Evolutionary conservation across 2,329 filamentous ascomycete species (phyloP), one percentile per base, ranked within the genome.

Genomic region (Aureobasidium namibiae): DNA sequence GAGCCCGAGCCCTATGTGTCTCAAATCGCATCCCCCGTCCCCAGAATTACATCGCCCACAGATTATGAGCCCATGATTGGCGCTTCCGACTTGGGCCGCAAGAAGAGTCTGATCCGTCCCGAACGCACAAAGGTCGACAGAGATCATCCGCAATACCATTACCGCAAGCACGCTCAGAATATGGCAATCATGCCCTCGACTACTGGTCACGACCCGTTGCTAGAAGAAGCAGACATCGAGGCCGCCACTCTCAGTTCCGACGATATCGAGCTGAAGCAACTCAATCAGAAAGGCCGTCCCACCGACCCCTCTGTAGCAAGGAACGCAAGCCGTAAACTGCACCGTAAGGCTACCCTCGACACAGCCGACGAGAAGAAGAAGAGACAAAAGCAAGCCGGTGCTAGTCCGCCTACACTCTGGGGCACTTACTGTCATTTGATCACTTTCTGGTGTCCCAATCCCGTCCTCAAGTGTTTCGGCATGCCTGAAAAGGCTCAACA

Each of bases 121-220:
- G 94, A 99, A 75, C 84, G 94, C 65, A 88, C 88, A 68, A 84
- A 88, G 66, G 90, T 95, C 65, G 88, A 92, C 66, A 85, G 82
- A 64, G 88, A 92, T 66, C 91, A 97, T 71, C 91, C 92, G 14
- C 95, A 97, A 72, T 99, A 96, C 70, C 83, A 96, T 75, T 99
- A 99, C 74, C 86, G 90, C 65, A 89, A 95, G 72, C 92, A 96
- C 82, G 91, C 95, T 10, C 89, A 91, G 67, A 89, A 92, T 64
- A 96, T 99, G 91, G 82, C 87, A 59, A 88, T 91, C 5, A 80
- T 90, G 64, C 94, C 95, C 0, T 97, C 94, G 0, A 88, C 90
- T 7, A 97, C 94, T 0, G 94, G 94, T 62, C 89, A 95, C 66
- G 92, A 97, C 67, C 90, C 92, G 2, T 84, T 95, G 56, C 74